A percentile compares a stretch with the other conserved stretches of the same genome.
Evolutionary conservation across 768 basidiomycete species (phyloP).

Genomic region (Rhodotorula toruloides): DNA sequence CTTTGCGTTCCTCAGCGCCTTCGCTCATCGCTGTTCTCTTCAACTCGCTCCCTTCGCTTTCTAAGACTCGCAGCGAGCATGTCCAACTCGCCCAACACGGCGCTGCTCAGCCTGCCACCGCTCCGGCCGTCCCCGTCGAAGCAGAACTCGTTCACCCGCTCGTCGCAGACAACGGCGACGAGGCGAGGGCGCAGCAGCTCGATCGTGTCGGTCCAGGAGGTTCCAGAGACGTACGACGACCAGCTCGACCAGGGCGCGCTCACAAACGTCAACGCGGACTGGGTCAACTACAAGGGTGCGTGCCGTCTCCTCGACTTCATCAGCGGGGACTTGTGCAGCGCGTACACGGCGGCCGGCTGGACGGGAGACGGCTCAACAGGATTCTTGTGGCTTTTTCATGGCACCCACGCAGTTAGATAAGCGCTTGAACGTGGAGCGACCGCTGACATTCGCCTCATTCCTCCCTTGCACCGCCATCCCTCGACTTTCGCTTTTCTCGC

Average conservation of each 20-base stretch:
- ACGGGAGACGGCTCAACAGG: no score
- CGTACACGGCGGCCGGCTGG: no score
- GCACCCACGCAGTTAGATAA: no score
- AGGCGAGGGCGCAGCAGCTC: conserved; percentile 33
- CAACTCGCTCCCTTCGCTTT: no score
- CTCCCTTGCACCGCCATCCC: no score
- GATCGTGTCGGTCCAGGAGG: conserved; percentile 40
- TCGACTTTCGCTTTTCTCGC: background rate
- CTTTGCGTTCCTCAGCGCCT: no score
- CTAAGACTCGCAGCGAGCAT: background rate
- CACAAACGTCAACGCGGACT: conserved; percentile 75
- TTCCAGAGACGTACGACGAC: conserved; percentile 42
- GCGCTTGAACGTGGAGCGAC: background rate
- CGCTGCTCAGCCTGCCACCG: conserved; percentile 1
- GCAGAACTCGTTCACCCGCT: conserved; percentile 6
- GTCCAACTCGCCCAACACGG: background rate
- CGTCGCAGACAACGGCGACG: background rate
- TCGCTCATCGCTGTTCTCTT: no score
- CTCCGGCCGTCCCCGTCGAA: conserved; percentile 6
- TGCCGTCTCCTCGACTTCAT: background rate
- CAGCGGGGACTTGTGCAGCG: no score
- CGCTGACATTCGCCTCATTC: background rate
- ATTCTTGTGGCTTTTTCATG: no score
- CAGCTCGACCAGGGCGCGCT: conserved; percentile 39
- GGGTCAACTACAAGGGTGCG: conserved; percentile 88